Evolutionary conservation across 805 yeast genomes (phyloP).

Genomic region (Candida parachauliodes): DNA sequence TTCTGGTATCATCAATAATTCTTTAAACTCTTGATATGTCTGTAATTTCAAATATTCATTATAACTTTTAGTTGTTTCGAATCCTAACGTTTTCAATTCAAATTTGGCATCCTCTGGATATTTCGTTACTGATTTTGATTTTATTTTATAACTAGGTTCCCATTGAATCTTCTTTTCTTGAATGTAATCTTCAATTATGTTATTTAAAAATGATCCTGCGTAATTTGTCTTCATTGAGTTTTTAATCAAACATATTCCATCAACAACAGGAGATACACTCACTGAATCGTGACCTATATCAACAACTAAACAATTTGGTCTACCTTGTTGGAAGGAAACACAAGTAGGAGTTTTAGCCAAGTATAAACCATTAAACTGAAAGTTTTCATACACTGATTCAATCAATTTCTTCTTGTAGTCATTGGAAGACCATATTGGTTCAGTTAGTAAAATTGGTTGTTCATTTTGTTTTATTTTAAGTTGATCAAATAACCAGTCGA

Average conservation of each 20-base stretch:
- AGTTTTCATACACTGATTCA: conserved; percentile 66
- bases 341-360: conserved; percentile 82
- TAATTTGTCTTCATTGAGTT: conserved; percentile 68
- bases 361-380: conserved; percentile 76
- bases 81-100: conserved; percentile 18
- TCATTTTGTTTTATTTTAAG: conserved; percentile 54
- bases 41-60: conserved; percentile 54
- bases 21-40: conserved; percentile 71
- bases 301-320: conserved; percentile 82
- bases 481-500: conserved; percentile 51
- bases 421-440: conserved; percentile 79
- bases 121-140: conserved; percentile 37
- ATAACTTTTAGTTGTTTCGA: conserved; percentile 44
- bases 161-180: conserved; percentile 25
- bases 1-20: conserved; percentile 56
- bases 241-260: conserved; percentile 71
- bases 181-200: conserved; percentile 46
- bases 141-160: conserved; percentile 44
- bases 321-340: conserved; percentile 82
- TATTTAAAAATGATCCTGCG: conserved; percentile 66
- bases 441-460: conserved; percentile 79
- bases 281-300: conserved; percentile 79
- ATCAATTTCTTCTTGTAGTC: conserved; percentile 65
- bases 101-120: conserved; percentile 27
- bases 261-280: conserved; percentile 78